Evolutionary conservation across 148 eudicot species (phyloP).

Genomic region (Persicaria tinctoria): DNA sequence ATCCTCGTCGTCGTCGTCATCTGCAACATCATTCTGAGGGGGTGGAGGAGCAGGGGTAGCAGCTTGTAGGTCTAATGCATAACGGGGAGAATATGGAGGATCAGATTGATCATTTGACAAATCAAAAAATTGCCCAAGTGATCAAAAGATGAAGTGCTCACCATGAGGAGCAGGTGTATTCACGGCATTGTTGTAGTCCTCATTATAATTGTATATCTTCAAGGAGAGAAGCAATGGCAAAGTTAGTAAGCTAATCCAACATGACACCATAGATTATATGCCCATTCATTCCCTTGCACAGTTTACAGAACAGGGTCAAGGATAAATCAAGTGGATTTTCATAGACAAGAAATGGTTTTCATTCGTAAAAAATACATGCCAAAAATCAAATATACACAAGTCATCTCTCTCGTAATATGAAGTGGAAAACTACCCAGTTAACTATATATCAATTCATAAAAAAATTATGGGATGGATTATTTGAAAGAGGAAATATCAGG

Average conservation of each 20-base stretch:
- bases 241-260: background rate
- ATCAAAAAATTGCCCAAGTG: constrained; percentile 14
- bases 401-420: background rate
- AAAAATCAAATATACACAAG: background rate
- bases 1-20: constrained; percentile 78
- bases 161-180: constrained; percentile 87
- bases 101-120: constrained; percentile 5
- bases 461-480: background rate
- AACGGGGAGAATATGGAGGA: constrained; percentile 11
- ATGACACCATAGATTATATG: background rate
- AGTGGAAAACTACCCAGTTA: background rate
- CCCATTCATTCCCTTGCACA: background rate
- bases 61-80: constrained; percentile 57
- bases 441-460: background rate
- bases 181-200: constrained; percentile 71
- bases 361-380: background rate
- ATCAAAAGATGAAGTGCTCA: constrained; percentile 27
- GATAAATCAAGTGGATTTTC: background rate
- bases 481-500: background rate
- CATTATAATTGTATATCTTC: constrained; percentile 90
- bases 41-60: constrained; percentile 59
- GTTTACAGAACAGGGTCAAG: background rate
- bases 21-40: constrained; percentile 47
- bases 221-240: constrained; percentile 20
- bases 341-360: background rate